Percentiles rank a stretch among this genome's conserved stretches.
Evolutionary conservation across 2,329 filamentous ascomycete genomes (phyloP).

Genomic region (Colletotrichum sp.): DNA sequence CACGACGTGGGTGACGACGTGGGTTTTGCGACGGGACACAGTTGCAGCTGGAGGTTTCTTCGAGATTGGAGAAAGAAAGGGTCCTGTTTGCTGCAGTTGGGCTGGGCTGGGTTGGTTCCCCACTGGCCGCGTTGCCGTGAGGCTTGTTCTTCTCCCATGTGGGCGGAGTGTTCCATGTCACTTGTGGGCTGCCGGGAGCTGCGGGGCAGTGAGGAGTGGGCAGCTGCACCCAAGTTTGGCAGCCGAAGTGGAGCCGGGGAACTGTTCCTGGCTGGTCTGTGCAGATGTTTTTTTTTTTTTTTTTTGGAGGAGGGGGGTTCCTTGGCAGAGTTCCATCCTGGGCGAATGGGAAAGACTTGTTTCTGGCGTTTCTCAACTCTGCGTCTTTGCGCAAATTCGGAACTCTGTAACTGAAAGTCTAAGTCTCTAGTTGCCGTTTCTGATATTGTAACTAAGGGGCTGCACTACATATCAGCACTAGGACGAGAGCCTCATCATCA

Average conservation of each 20-base stretch:
- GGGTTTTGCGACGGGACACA: slow-evolving; percentile 16
- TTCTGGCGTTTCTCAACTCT: neutral
- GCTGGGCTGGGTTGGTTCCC: neutral
- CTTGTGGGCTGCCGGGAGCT: neutral
- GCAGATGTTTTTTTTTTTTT: neutral
- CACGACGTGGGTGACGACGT: neutral
- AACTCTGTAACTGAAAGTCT: neutral
- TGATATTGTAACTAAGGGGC: neutral
- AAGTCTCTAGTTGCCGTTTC: neutral
- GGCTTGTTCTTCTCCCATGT: neutral
- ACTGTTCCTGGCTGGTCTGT: neutral
- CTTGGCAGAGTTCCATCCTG: neutral
- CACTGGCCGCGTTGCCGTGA: neutral
- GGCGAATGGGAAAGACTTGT: neutral
- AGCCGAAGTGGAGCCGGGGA: neutral
- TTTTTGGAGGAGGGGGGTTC: neutral
- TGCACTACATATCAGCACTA: neutral
- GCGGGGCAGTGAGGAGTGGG: neutral
- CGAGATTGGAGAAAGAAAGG: neutral
- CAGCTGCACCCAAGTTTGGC: neutral
- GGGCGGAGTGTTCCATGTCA: neutral
- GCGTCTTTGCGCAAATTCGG: neutral
- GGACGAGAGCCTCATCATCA: neutral
- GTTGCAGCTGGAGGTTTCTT: slow-evolving; percentile 4
- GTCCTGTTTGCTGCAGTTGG: neutral